Evolutionary conservation across 2,329 filamentous ascomycete species (phyloP).

Genomic region (Botrytis galanthina): DNA sequence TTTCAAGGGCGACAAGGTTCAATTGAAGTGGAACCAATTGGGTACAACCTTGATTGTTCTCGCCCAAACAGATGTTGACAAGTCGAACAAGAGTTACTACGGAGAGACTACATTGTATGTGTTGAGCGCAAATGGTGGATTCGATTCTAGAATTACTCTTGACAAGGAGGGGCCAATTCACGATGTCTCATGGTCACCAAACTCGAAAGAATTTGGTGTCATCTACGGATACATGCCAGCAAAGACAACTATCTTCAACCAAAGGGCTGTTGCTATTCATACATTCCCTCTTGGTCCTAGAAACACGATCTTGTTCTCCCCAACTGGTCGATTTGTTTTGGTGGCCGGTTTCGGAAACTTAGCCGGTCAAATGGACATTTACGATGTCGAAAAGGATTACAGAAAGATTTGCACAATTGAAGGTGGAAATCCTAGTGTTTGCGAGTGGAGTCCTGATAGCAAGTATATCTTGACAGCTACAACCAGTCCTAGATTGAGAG

Average conservation of each 20-base stretch:
- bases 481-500: constrained; percentile 88
- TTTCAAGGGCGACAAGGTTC: constrained; percentile 98
- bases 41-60: constrained; percentile 91
- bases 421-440: constrained; percentile 92
- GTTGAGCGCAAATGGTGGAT: constrained; percentile 83
- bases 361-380: constrained; percentile 95
- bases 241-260: constrained; percentile 97
- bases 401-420: constrained; percentile 91
- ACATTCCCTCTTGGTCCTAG: constrained; percentile 83
- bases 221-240: constrained; percentile 99
- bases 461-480: constrained; percentile 97
- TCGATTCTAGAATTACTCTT: constrained; percentile 86
- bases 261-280: constrained; percentile 77
- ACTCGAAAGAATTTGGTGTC: constrained; percentile 95
- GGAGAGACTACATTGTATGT: constrained; percentile 97
- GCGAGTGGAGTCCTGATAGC: constrained; percentile 96
- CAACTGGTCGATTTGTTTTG: constrained; percentile 86
- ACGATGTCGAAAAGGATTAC: constrained; percentile 93
- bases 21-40: constrained; percentile 94
- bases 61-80: constrained; percentile 96
- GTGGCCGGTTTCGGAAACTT: constrained; percentile 97
- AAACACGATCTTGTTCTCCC: constrained; percentile 94
- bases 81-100: constrained; percentile 98
- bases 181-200: constrained; percentile 97
- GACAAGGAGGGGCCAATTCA: constrained; percentile 98